Evolutionary conservation across 2,329 filamentous ascomycete genomes (phyloP), one percentile per base, ranked within the genome.

Genomic region (Stachybotrys elegans): DNA sequence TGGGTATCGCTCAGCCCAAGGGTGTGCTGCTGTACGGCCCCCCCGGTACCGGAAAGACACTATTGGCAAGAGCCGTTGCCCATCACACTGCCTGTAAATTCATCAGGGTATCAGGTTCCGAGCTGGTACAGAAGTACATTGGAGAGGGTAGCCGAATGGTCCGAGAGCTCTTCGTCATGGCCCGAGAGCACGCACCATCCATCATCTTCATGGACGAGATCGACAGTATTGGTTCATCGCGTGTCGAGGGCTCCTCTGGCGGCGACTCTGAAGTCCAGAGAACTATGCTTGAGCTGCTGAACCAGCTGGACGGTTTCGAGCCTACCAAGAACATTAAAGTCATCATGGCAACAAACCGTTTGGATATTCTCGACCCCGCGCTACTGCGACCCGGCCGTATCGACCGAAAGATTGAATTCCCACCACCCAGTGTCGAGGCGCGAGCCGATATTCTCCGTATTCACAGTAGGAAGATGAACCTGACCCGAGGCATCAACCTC

Each of bases 121-220:
- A 98, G 67, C 70, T 98, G 61, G 93, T 98, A 54, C 93, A 98
- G 65, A 98, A 98, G 73, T 98, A 98, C 71, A 98, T 98, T 59
- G 93, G 93, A 62, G 93, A 98, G 67, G 93, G 93, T 61, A 93
- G 87, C 57, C 84, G 93, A 57, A 98, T 98, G 93, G 93, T 98
- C 51, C 88, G 93, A 61, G 93, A 98, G 71, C 79, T 98, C 42
- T 98, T 98, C 77, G 88, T 98, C 64, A 98, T 98, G 93, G 93
- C 93, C 22, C 81, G 93, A 69, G 93, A 98, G 66, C 93, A 98
- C 59, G 93, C 93, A 1, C 93, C 93, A 19, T 95, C 88, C 54
- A 98, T 98, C 70, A 98, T 98, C 69, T 98, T 98, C 76, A 98
- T 98, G 93, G 93, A 98, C 67, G 93, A 98, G 70, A 97, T 98